Percentiles rank a stretch among this genome's conserved stretches.
Conservation (phyloP, 2,329 filamentous ascomycete species). For the Alternaria ventricosa region DNA sequence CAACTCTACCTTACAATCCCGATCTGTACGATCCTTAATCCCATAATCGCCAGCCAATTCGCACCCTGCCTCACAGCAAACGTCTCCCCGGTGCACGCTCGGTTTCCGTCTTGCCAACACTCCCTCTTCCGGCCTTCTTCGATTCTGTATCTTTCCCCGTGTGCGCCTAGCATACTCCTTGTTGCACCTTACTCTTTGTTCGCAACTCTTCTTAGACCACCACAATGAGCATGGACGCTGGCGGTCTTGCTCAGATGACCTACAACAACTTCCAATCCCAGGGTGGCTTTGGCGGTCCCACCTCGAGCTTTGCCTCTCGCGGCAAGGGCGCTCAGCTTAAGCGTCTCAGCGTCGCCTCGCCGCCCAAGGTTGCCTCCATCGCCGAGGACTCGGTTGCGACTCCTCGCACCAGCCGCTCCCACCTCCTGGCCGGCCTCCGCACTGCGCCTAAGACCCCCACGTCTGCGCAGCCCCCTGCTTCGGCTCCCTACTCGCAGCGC, state of each 20-base stretch:
- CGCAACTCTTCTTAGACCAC: slow-evolving; percentile 31
- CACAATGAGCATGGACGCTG: slow-evolving; percentile 80
- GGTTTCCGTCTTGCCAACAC: slow-evolving; percentile 22
- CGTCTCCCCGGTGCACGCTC: slow-evolving; percentile 24
- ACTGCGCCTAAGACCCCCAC: slow-evolving; percentile 89
- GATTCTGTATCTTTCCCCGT: slow-evolving; percentile 42
- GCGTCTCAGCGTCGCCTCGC: slow-evolving; percentile 80
- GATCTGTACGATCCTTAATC: slow-evolving; percentile 51
- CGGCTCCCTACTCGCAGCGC: slow-evolving; percentile 65
- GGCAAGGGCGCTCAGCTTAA: slow-evolving; percentile 87
- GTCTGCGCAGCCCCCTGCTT: slow-evolving; percentile 67
- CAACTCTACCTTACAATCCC: slow-evolving; percentile 34
- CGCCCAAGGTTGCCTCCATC: slow-evolving; percentile 70
- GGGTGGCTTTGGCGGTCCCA: slow-evolving; percentile 73
- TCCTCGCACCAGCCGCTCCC: slow-evolving; percentile 91
- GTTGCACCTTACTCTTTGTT: slow-evolving; percentile 41
- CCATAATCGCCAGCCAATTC: slow-evolving; percentile 41
- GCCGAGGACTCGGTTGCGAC: slow-evolving; percentile 71
- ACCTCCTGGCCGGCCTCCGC: slow-evolving; percentile 89
- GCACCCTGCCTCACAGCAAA: slow-evolving; percentile 31
- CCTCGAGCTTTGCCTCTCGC: slow-evolving; percentile 83
- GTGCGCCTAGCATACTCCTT: slow-evolving; percentile 35
- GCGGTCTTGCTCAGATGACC: slow-evolving; percentile 99
- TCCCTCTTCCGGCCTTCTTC: slow-evolving; percentile 37
- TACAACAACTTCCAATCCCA: slow-evolving; percentile 74